Evolutionary conservation across 2,329 filamentous ascomycete genomes (phyloP).

Genomic region (Phialophora macrospora): DNA sequence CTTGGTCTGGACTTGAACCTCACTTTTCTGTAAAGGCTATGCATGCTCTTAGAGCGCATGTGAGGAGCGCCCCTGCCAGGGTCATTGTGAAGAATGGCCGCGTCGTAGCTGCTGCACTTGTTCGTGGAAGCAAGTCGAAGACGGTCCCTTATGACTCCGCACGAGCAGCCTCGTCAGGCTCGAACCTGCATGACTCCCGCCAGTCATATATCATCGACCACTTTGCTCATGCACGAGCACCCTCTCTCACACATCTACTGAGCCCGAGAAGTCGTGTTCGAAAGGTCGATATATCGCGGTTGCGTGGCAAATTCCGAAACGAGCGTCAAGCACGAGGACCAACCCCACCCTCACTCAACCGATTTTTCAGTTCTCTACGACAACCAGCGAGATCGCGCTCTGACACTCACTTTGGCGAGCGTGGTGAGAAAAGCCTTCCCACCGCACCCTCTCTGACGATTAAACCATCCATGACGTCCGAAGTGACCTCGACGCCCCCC

Average conservation of each 20-base stretch:
- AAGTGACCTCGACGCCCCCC: conserved; percentile 24
- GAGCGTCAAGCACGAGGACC: not conserved
- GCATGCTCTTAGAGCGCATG: not conserved
- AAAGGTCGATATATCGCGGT: not conserved
- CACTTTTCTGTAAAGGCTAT: not conserved
- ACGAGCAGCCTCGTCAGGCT: conserved; percentile 5
- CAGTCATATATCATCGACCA: not conserved
- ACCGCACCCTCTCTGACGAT: conserved; percentile 1
- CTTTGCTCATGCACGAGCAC: not conserved
- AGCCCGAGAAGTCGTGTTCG: not conserved
- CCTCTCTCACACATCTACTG: not conserved
- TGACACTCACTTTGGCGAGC: not conserved
- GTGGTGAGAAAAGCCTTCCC: not conserved
- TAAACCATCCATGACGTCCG: conserved; percentile 32
- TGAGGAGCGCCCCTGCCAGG: not conserved
- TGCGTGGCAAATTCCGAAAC: not conserved
- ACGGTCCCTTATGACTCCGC: conserved; percentile 7
- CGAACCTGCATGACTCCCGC: conserved; percentile 2
- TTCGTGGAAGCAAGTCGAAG: not conserved
- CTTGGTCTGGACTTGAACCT: not conserved
- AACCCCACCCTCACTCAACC: not conserved
- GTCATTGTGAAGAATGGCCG: not conserved
- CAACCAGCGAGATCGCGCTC: not conserved
- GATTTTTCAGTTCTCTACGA: conserved; percentile 8
- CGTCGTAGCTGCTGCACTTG: not conserved